Conservation (phyloP, 805 yeast genomes). For the Metschnikowia peoriensis region DNA sequence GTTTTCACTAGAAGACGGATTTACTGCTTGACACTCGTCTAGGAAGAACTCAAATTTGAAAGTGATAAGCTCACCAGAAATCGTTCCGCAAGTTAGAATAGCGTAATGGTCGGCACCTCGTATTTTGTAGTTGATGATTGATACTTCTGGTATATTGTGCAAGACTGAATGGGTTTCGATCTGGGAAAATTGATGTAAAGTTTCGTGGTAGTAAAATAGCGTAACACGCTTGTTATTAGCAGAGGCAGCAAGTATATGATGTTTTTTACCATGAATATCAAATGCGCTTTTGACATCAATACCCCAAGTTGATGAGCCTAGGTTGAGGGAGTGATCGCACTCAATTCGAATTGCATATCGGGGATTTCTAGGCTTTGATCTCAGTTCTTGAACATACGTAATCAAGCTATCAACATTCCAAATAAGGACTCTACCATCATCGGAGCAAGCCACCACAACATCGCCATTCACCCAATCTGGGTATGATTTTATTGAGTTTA, state of each 20-base stretch:
- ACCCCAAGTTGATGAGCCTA: slow-evolving; percentile 61
- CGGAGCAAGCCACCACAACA: slow-evolving; percentile 49
- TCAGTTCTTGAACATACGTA: slow-evolving; percentile 7
- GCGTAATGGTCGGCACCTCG: slow-evolving; percentile 22
- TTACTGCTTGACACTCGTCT: background rate
- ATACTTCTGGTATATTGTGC: slow-evolving; percentile 56
- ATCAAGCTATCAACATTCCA: slow-evolving; percentile 30
- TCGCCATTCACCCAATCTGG: slow-evolving; percentile 36
- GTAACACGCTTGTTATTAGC: slow-evolving; percentile 53
- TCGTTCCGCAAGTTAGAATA: slow-evolving; percentile 40
- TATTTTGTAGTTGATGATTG: slow-evolving; percentile 30
- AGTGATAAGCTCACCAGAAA: slow-evolving; percentile 45
- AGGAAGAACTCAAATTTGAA: slow-evolving; percentile 34
- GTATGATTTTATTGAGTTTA: slow-evolving; percentile 47
- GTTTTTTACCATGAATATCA: slow-evolving; percentile 18
- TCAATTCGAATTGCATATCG: slow-evolving; percentile 22
- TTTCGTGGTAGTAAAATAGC: slow-evolving; percentile 34
- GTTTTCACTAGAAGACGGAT: background rate
- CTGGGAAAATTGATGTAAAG: slow-evolving; percentile 26
- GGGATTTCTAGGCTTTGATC: slow-evolving; percentile 4
- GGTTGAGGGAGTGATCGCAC: slow-evolving; percentile 21
- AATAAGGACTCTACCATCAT: slow-evolving; percentile 52
- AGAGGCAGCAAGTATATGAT: slow-evolving; percentile 44
- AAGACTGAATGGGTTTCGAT: slow-evolving; percentile 41
- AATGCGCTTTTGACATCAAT: slow-evolving; percentile 40